Percentiles rank a stretch among this genome's conserved stretches.
These are phyloP conservation scores for Arachnomyces sp. DNA, from an alignment of 2,329 filamentous ascomycete species.

Conservation along the genomic window DNA sequence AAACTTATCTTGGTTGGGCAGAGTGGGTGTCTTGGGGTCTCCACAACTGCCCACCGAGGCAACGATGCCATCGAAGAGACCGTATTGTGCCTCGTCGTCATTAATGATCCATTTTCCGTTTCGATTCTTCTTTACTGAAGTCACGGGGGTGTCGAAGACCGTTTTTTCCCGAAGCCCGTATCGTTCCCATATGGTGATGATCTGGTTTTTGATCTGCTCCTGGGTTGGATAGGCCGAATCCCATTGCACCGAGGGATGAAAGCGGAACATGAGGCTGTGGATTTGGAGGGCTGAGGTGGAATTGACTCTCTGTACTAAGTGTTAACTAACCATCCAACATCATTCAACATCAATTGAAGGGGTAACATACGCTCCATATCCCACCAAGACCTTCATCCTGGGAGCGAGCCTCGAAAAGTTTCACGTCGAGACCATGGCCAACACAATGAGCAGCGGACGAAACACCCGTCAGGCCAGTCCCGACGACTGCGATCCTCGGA, in stretches of 20 bases:
- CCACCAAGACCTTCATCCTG: slow-evolving; percentile 60
- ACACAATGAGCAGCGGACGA: slow-evolving; percentile 75
- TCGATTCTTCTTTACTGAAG: slow-evolving; percentile 61
- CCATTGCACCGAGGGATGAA: slow-evolving; percentile 73
- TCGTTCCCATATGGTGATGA: slow-evolving; percentile 63
- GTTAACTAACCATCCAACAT: no score
- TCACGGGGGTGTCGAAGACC: slow-evolving; percentile 62
- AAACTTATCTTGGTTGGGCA: slow-evolving; percentile 66
- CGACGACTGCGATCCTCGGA: slow-evolving; percentile 62
- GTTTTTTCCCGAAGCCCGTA: slow-evolving; percentile 67
- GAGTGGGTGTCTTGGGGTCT: slow-evolving; percentile 63
- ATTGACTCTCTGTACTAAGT: slow-evolving; percentile 57
- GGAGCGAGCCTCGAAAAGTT: slow-evolving; percentile 66
- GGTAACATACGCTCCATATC: slow-evolving; percentile 63
- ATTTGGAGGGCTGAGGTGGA: slow-evolving; percentile 77
- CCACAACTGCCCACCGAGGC: slow-evolving; percentile 75
- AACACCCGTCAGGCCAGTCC: slow-evolving; percentile 65
- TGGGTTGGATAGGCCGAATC: slow-evolving; percentile 68
- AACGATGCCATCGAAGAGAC: slow-evolving; percentile 70
- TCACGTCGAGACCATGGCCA: slow-evolving; percentile 76
- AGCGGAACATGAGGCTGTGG: slow-evolving; percentile 80
- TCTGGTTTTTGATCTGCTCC: slow-evolving; percentile 65
- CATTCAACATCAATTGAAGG: background rate
- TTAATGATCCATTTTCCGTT: slow-evolving; percentile 73
- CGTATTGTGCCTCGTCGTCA: slow-evolving; percentile 59